phyloP scores from a whole-genome alignment of 2,329 filamentous ascomycete genomes.

The Diaporthe sp. region DNA sequence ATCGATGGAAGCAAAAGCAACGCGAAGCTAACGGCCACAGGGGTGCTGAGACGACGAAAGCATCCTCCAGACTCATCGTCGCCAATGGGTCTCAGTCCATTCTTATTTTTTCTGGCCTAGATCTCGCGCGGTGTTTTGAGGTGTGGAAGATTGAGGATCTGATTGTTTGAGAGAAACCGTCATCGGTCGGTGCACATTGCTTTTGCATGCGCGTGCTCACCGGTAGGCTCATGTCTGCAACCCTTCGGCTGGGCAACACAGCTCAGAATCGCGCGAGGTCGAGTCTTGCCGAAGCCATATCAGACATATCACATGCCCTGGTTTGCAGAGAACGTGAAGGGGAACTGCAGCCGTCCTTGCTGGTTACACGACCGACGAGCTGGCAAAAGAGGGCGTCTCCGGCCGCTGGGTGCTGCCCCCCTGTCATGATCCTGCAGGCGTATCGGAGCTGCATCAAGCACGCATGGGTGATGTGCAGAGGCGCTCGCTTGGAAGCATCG shows the following conservation, averaged over 20 bases:
- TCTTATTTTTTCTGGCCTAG: conserved; percentile 24
- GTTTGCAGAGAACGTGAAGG: background rate
- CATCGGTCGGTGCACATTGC: background rate
- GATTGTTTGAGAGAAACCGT: background rate
- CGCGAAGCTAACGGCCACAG: background rate
- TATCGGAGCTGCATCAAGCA: conserved; percentile 3
- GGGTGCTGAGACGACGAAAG: conserved; percentile 10
- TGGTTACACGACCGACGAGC: conserved; percentile 9
- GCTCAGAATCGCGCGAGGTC: background rate
- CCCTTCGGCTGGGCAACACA: conserved; percentile 5
- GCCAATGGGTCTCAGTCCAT: conserved; percentile 7
- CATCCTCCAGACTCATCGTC: background rate
- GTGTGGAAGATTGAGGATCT: background rate
- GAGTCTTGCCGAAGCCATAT: conserved; percentile 10
- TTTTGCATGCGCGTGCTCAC: conserved; percentile 26
- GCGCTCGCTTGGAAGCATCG: conserved; percentile 11
- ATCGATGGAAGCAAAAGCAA: conserved; percentile 8
- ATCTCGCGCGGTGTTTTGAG: background rate
- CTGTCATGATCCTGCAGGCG: conserved; percentile 3
- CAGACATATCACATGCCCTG: conserved; percentile 20
- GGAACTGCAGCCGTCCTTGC: conserved; percentile 17
- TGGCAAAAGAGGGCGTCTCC: conserved; percentile 24
- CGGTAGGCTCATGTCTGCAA: conserved; percentile 8
- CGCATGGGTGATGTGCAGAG: conserved; percentile 13
- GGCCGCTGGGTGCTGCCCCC: background rate